phyloP scores from a whole-genome alignment of 257 asterid genomes.

The Voacanga thouarsii region DNA sequence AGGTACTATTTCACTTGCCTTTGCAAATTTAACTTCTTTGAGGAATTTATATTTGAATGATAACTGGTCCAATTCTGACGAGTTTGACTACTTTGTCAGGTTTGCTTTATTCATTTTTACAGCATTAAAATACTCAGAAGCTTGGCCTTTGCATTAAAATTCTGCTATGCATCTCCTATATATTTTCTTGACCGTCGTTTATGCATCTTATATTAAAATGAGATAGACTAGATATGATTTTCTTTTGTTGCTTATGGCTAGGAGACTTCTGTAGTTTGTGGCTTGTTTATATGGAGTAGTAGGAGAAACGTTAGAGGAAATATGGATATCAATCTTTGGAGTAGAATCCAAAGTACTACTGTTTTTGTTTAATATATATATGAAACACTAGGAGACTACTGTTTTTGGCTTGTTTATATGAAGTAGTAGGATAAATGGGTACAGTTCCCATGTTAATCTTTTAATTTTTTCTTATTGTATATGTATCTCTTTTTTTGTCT shows the following conservation, averaged over 20 bases:
- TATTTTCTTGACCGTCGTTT: too few species aligned
- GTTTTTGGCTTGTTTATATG: too few species aligned
- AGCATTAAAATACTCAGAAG: too few species aligned
- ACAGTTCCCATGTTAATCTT: neutral
- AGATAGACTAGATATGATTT: too few species aligned
- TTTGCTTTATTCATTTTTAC: too few species aligned
- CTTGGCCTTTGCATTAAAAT: too few species aligned
- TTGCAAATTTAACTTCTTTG: slow-evolving; percentile 65
- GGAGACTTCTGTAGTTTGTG: neutral
- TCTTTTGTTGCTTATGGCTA: neutral
- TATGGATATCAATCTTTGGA: too few species aligned
- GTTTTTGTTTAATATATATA: neutral
- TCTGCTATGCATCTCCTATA: too few species aligned
- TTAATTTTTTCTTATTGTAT: neutral
- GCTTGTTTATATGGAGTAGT: neutral
- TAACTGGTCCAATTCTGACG: slow-evolving; percentile 60
- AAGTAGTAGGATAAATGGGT: neutral
- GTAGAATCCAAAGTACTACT: too few species aligned
- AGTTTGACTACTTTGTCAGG: slow-evolving; percentile 53
- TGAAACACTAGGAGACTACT: too few species aligned
- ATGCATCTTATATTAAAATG: too few species aligned
- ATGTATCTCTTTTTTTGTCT: too few species aligned
- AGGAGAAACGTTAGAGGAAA: neutral
- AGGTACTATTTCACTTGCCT: slow-evolving; percentile 72
- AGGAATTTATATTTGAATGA: slow-evolving; percentile 65